A percentile compares a stretch with the other conserved stretches of the same genome.
These are phyloP conservation scores for Xylaria sp. DNA, from an alignment of 2,329 filamentous ascomycete genomes.

Conservation along the genomic window DNA sequence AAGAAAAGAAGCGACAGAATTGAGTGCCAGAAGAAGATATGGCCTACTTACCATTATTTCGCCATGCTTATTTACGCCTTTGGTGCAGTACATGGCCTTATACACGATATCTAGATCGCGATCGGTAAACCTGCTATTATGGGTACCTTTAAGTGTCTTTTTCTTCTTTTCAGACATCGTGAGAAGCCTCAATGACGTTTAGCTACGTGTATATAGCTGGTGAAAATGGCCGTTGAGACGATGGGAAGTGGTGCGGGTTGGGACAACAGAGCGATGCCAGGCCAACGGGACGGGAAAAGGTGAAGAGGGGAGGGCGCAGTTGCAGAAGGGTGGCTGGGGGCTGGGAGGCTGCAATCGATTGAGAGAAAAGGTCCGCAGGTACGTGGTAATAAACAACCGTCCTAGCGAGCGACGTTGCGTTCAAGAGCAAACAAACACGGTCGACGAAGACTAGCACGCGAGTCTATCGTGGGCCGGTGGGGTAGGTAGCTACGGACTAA, in stretches of 20 bases:
- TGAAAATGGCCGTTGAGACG: not conserved
- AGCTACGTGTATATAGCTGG: not conserved
- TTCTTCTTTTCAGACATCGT: not conserved
- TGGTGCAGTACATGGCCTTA: not conserved
- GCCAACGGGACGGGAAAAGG: too few relatives aligned
- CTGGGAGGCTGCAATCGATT: not conserved
- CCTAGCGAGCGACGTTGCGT: not conserved
- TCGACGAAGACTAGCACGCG: not conserved
- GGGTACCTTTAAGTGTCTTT: not conserved
- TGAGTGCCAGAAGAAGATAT: not conserved
- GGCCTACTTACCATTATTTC: not conserved
- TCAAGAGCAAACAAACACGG: not conserved
- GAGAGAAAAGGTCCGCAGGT: not conserved
- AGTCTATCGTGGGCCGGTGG: not conserved
- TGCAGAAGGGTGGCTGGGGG: not conserved
- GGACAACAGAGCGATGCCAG: not conserved
- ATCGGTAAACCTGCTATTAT: not conserved
- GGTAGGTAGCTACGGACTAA: not conserved
- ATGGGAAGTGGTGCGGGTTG: not conserved
- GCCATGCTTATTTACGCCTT: not conserved
- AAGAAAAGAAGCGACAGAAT: not conserved
- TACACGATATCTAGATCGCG: not conserved
- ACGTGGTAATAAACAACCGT: not conserved
- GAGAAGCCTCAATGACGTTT: not conserved
- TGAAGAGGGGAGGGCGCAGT: not conserved